Evolutionary conservation across 805 yeast species (phyloP).

Genomic region (Saccharomycopsis microspora): DNA sequence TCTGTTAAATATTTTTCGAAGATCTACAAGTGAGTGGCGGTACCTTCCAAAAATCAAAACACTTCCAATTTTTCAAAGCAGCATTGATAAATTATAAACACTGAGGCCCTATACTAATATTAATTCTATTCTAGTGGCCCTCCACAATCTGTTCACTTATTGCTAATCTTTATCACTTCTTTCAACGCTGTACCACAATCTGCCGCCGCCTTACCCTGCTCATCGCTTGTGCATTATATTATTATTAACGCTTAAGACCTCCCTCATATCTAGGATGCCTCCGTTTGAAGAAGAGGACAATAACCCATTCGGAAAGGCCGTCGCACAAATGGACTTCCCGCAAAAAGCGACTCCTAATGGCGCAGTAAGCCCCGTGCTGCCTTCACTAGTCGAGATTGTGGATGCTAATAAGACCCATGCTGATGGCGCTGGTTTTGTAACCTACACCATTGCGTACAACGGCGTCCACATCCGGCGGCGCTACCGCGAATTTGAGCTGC

Average conservation of each 20-base stretch:
- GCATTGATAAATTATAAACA: no score
- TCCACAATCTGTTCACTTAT: no score
- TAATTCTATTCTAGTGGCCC: no score
- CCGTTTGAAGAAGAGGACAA: constrained; percentile 14
- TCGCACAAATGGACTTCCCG: constrained; percentile 14
- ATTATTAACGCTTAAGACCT: neutral
- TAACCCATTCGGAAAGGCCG: constrained; percentile 14
- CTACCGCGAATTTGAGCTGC: constrained; percentile 84
- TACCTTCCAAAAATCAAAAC: no score
- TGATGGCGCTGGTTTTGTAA: constrained; percentile 50
- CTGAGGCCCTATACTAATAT: no score
- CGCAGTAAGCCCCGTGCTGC: neutral
- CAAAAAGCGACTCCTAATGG: neutral
- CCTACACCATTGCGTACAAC: constrained; percentile 66
- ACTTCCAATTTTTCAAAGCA: no score
- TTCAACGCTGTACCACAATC: no score
- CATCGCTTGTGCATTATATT: neutral
- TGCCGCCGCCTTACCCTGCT: neutral
- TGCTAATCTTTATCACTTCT: no score
- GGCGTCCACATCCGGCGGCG: constrained; percentile 53
- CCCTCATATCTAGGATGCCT: no score
- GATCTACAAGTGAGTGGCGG: no score
- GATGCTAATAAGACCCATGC: constrained; percentile 75
- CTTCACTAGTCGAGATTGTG: constrained; percentile 29
- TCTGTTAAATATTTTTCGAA: no score